Evolutionary conservation across 2,329 filamentous ascomycete genomes (phyloP), one percentile per base, ranked within the genome.

Genomic region (Alternaria angustiovoidea): DNA sequence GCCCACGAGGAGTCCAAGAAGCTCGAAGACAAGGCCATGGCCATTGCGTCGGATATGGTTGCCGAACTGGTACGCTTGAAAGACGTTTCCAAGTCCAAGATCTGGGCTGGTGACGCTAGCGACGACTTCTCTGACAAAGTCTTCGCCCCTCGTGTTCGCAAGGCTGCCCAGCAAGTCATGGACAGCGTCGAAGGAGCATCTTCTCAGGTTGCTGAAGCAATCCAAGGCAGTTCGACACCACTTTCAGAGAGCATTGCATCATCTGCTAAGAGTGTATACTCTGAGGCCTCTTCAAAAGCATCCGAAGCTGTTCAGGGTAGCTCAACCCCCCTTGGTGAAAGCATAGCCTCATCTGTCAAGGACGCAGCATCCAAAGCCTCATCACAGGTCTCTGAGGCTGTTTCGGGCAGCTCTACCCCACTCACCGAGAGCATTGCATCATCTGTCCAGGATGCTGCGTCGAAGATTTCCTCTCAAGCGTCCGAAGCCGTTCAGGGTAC

Each of bases 71-170:
- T 84, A 34, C 86, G 89, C 42, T 83, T 99, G 32, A 97, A 95
- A 84, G 88, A 94, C 65, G 91, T 95, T 59, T 91, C 91, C 7
- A 85, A 85, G 61, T 96, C 91, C 89, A 98, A 98, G 81, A 86
- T 97, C 41, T 83, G 85, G 38, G 89, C 91, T 7, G 81, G 85
- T 36, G 94, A 98, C 75, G 81, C 85, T 2, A 89, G 87, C 12
- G 89, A 95, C 52, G 89, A 96, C 75, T 98, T 96, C 71, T 89
- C 90, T 48, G 88, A 86, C 46, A 89, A 89, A 51, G 81, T 81
- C 16, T 86, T 91, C 70, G 86, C 88, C 51, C 80, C 84, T 9
- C 85, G 86, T 20, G 87, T 79, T 3, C 78, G 79, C 57, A 81
- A 81, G 44, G 80, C 76, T 51, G 81, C 79, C 39, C 74, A 83